phyloP scores from a whole-genome alignment of 2,329 filamentous ascomycete species.

The Dothideomycetes sp. region DNA sequence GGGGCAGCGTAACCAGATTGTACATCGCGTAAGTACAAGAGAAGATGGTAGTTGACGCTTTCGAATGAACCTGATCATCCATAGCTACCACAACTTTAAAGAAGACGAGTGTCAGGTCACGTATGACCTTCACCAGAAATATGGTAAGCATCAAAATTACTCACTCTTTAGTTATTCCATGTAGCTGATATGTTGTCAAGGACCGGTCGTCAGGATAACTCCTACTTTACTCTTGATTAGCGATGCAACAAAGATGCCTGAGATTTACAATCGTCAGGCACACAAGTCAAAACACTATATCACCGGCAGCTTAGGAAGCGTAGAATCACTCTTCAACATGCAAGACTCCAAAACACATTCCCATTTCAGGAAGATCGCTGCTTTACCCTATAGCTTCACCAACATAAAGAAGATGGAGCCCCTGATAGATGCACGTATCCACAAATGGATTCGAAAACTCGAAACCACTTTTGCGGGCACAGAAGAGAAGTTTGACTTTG shows the following conservation, averaged over 20 bases:
- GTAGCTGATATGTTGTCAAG: slow-evolving; percentile 22
- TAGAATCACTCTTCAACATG: slow-evolving; percentile 50
- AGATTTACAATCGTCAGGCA: slow-evolving; percentile 47
- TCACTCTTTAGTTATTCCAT: too few species aligned
- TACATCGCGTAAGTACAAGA: slow-evolving; percentile 34
- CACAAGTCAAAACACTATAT: slow-evolving; percentile 53
- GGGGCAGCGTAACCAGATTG: slow-evolving; percentile 19
- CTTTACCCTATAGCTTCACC: slow-evolving; percentile 46
- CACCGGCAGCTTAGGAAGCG: slow-evolving; percentile 47
- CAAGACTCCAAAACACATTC: slow-evolving; percentile 44
- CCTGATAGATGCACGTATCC: slow-evolving; percentile 43
- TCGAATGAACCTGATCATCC: neutral
- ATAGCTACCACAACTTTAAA: slow-evolving; percentile 36
- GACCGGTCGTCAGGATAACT: slow-evolving; percentile 45
- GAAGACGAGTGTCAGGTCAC: slow-evolving; percentile 38
- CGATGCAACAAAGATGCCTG: slow-evolving; percentile 46
- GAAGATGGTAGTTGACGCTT: too few species aligned
- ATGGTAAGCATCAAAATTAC: slow-evolving; percentile 31
- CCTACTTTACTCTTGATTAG: slow-evolving; percentile 45
- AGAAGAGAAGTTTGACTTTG: slow-evolving; percentile 43
- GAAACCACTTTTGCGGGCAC: slow-evolving; percentile 37
- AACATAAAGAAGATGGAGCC: slow-evolving; percentile 50
- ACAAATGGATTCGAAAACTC: slow-evolving; percentile 43
- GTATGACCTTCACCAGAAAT: slow-evolving; percentile 37
- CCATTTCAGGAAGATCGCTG: slow-evolving; percentile 45